Percentiles rank a stretch among this genome's conserved stretches.
phyloP scores from a whole-genome alignment of 1,284 basidiomycete species.

The Boletus hoseneyae region DNA sequence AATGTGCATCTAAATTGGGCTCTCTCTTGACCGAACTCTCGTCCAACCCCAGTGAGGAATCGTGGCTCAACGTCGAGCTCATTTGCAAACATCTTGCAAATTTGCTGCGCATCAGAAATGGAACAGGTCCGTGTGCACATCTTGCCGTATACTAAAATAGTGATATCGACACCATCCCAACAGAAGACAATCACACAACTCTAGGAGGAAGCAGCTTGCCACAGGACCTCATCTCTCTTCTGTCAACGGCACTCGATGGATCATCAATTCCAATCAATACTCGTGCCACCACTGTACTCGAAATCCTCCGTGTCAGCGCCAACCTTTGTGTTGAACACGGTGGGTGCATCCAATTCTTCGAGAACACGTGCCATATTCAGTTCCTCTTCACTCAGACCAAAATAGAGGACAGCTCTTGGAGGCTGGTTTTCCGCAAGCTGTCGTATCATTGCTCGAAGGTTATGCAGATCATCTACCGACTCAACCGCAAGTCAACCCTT shows the following conservation, averaged over 20 bases:
- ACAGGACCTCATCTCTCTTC: slow-evolving; percentile 56
- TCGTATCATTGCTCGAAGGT: slow-evolving; percentile 63
- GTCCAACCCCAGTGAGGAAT: slow-evolving; percentile 32
- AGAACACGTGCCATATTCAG: slow-evolving; percentile 1
- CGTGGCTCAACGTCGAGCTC: slow-evolving; percentile 52
- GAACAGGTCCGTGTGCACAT: slow-evolving; percentile 37
- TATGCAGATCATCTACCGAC: slow-evolving; percentile 57
- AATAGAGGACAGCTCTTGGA: slow-evolving; percentile 70
- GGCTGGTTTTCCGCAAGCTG: slow-evolving; percentile 61
- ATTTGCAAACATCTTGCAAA: slow-evolving; percentile 60
- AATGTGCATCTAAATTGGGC: slow-evolving; percentile 28
- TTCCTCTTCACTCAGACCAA: slow-evolving; percentile 40
- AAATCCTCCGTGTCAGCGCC: slow-evolving; percentile 71
- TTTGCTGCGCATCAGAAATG: slow-evolving; percentile 52
- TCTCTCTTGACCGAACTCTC: slow-evolving; percentile 37
- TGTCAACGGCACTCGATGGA: slow-evolving; percentile 52
- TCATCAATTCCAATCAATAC: slow-evolving; percentile 43
- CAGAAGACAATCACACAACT: slow-evolving; percentile 68
- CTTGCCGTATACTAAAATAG: not conserved
- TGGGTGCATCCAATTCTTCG: slow-evolving; percentile 28
- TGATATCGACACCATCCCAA: slow-evolving; percentile 17
- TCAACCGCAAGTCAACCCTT: slow-evolving; percentile 39
- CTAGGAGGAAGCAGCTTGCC: slow-evolving; percentile 64
- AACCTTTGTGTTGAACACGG: slow-evolving; percentile 82
- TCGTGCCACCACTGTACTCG: slow-evolving; percentile 51